A percentile compares a stretch with the other conserved stretches of the same genome.
Evolutionary conservation across 1,139 yeast species (phyloP).

Genomic region (Taphrina populina): DNA sequence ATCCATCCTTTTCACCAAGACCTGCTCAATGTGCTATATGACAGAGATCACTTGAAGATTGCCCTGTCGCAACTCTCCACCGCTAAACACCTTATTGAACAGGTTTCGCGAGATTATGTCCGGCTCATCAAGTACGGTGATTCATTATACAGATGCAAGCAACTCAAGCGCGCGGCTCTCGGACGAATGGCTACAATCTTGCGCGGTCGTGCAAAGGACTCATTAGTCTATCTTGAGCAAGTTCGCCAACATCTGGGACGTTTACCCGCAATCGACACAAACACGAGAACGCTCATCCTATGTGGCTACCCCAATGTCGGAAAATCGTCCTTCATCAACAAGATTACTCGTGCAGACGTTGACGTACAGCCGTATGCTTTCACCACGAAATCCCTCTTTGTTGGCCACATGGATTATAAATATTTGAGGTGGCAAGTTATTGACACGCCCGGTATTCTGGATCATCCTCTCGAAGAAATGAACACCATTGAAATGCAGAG

Average conservation of each 20-base stretch:
- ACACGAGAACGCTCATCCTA: conserved; percentile 91
- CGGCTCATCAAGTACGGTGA: conserved; percentile 95
- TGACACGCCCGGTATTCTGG: conserved; percentile 98
- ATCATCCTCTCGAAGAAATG: conserved; percentile 99
- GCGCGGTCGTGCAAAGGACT: conserved; percentile 83
- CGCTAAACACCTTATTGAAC: conserved; percentile 91
- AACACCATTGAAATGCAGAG: conserved; percentile 99
- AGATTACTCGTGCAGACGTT: conserved; percentile 96
- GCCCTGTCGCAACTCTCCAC: conserved; percentile 94
- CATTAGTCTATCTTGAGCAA: conserved; percentile 88
- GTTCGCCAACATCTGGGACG: conserved; percentile 99
- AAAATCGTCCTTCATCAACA: conserved; percentile 87
- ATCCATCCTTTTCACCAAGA: conserved; percentile 98
- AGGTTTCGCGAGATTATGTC: conserved; percentile 90
- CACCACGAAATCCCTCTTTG: conserved; percentile 91
- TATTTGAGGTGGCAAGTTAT: conserved; percentile 96
- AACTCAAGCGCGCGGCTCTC: conserved; percentile 93
- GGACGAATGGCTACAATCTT: conserved; percentile 99
- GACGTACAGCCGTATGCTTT: conserved; percentile 99
- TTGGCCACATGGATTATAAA: conserved; percentile 97
- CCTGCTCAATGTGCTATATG: conserved; percentile 94
- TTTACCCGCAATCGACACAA: conserved; percentile 96
- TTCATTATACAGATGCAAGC: conserved; percentile 96
- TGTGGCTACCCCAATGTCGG: conserved; percentile 99
- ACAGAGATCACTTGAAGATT: conserved; percentile 95